These are phyloP conservation scores for Yamadazyma buinensis DNA, from an alignment of 1,139 yeast species.

Conservation along the genomic window DNA sequence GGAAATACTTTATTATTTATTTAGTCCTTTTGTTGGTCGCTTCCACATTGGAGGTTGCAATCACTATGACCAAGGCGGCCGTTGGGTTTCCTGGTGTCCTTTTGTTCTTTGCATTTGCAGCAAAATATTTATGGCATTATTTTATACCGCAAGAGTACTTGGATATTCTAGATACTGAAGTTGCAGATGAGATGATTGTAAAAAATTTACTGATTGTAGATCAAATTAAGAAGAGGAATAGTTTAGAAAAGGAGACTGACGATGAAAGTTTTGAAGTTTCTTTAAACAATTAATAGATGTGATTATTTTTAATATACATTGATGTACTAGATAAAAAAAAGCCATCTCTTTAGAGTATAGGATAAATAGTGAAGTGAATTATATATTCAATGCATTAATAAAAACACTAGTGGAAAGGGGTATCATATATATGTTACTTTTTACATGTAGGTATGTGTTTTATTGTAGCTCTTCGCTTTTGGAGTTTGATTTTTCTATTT, in stretches of 20 bases:
- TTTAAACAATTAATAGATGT: background rate
- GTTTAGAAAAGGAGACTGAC: constrained; percentile 1
- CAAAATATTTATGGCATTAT: constrained; percentile 65
- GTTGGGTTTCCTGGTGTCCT: constrained; percentile 92
- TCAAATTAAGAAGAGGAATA: constrained; percentile 7
- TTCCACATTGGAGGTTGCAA: constrained; percentile 76
- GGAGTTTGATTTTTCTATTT: too few relatives aligned
- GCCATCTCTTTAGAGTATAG: too few relatives aligned
- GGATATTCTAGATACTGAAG: constrained; percentile 63
- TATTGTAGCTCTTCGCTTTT: too few relatives aligned
- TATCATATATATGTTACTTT: too few relatives aligned
- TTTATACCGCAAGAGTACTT: constrained; percentile 64
- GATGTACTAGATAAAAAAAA: too few relatives aligned
- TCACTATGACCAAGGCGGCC: constrained; percentile 84
- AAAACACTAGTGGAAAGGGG: too few relatives aligned
- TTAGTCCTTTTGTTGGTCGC: constrained; percentile 60
- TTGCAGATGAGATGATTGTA: constrained; percentile 46
- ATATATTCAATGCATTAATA: too few relatives aligned
- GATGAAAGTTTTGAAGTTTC: constrained; percentile 1
- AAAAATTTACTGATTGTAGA: constrained; percentile 12
- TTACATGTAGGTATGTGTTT: too few relatives aligned
- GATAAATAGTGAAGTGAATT: too few relatives aligned
- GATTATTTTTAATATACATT: background rate
- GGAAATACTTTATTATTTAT: constrained; percentile 54
- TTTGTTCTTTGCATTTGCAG: constrained; percentile 51